Evolutionary conservation across 1,139 yeast genomes (phyloP).

Genomic region (Blastobotrys ciferrii): DNA sequence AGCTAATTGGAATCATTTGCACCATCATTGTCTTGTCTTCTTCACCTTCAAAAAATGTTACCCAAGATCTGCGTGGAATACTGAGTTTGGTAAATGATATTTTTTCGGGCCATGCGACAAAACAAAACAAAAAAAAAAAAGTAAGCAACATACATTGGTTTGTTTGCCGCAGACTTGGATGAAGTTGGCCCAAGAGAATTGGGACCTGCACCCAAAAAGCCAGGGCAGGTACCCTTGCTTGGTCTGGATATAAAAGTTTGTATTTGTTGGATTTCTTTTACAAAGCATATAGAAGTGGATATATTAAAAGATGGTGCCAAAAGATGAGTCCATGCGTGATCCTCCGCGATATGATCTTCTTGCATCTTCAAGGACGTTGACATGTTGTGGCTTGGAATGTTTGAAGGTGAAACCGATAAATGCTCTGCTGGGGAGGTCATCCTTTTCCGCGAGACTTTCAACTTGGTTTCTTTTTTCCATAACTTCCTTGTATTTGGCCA

Average conservation of each 20-base stretch:
- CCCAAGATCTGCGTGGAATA: too few relatives aligned
- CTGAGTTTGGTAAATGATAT: too few relatives aligned
- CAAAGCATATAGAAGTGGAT: not conserved
- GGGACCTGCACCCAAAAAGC: too few relatives aligned
- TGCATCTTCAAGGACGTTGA: slow-evolving; percentile 22
- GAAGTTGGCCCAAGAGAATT: too few relatives aligned
- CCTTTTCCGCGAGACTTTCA: slow-evolving; percentile 73
- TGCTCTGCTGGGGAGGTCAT: slow-evolving; percentile 57
- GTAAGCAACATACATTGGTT: too few relatives aligned
- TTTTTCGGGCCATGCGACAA: not conserved
- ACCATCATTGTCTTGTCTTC: too few relatives aligned
- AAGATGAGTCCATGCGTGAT: slow-evolving; percentile 24
- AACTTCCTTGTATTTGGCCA: slow-evolving; percentile 97
- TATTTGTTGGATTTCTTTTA: not conserved
- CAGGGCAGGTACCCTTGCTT: not conserved
- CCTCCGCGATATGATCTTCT: slow-evolving; percentile 14
- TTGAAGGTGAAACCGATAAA: slow-evolving; percentile 96
- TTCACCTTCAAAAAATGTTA: too few relatives aligned
- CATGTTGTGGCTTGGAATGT: slow-evolving; percentile 45
- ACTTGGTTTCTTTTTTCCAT: slow-evolving; percentile 84
- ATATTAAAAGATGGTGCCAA: slow-evolving; percentile 28
- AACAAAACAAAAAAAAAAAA: not conserved
- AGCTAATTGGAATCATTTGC: too few relatives aligned
- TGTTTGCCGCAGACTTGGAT: too few relatives aligned
- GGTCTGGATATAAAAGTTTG: not conserved